Conservation (phyloP, 2,329 filamentous ascomycete species). For the Fusarium sp. region DNA sequence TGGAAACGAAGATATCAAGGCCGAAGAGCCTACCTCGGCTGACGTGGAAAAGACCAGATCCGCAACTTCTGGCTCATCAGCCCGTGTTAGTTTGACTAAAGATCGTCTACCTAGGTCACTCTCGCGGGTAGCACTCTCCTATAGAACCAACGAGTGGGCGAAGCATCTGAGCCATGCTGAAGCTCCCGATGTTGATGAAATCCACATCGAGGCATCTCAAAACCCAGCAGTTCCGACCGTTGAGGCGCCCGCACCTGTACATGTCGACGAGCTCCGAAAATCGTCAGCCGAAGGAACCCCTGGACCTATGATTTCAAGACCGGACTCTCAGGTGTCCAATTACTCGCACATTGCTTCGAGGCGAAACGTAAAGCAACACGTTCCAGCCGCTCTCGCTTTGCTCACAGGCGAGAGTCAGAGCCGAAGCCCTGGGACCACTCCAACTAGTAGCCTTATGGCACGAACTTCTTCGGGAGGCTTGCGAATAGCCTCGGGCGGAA, state of each 20-base stretch:
- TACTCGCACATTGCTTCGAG: constrained; percentile 28
- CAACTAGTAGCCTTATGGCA: constrained; percentile 26
- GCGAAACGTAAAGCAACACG: constrained; percentile 34
- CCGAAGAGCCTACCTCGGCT: constrained; percentile 15
- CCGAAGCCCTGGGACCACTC: constrained; percentile 36
- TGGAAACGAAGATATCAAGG: constrained; percentile 1
- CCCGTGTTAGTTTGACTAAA: constrained; percentile 61
- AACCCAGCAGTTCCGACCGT: background rate
- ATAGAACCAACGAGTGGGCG: constrained; percentile 95
- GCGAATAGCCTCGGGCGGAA: constrained; percentile 42
- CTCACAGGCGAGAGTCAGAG: constrained; percentile 37
- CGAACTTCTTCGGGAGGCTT: constrained; percentile 36
- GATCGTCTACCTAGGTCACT: constrained; percentile 74
- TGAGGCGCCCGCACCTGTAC: constrained; percentile 69
- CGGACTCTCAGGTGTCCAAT: constrained; percentile 44
- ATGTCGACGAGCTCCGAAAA: constrained; percentile 71
- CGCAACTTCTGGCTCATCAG: constrained; percentile 53
- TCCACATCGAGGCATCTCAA: constrained; percentile 57
- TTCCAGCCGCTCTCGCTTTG: constrained; percentile 37
- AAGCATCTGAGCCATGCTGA: constrained; percentile 87
- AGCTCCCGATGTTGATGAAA: constrained; percentile 69
- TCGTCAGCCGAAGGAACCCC: constrained; percentile 64
- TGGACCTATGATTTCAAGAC: constrained; percentile 39
- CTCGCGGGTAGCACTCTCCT: constrained; percentile 81
- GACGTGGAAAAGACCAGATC: constrained; percentile 52